A percentile compares a stretch with the other conserved stretches of the same genome.
These are phyloP conservation scores for Xylaria hypoxylon DNA, from an alignment of 2,329 filamentous ascomycete genomes.

Conservation along the genomic window DNA sequence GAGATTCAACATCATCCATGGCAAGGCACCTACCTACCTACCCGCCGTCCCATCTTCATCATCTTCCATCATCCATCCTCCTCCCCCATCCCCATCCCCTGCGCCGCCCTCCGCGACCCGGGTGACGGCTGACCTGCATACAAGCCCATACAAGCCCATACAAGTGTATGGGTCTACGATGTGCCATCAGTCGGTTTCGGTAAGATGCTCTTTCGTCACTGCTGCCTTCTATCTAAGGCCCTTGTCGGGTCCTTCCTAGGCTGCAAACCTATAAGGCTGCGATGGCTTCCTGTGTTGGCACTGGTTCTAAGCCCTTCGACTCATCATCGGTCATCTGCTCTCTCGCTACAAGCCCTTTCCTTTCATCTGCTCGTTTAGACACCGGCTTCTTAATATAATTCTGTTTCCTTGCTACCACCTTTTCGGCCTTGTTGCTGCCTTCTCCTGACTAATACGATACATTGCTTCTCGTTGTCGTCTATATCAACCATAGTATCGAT, in stretches of 20 bases:
- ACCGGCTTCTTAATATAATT: constrained; percentile 43
- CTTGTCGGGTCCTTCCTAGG: constrained; percentile 50
- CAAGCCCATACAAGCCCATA: too few species aligned
- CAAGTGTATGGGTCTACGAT: constrained; percentile 35
- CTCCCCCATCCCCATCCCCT: constrained; percentile 34
- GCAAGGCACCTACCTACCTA: constrained; percentile 38
- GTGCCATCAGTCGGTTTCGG: constrained; percentile 44
- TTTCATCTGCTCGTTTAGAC: constrained; percentile 43
- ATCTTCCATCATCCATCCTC: constrained; percentile 21
- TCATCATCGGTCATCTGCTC: constrained; percentile 48
- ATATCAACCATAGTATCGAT: constrained; percentile 36
- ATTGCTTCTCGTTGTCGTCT: constrained; percentile 29
- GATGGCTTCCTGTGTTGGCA: constrained; percentile 57
- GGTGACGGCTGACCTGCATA: constrained; percentile 40
- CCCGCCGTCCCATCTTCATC: constrained; percentile 27
- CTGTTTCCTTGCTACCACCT: constrained; percentile 41
- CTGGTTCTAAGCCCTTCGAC: constrained; percentile 45
- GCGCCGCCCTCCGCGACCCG: constrained; percentile 39
- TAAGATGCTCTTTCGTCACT: constrained; percentile 48
- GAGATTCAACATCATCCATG: constrained; percentile 29
- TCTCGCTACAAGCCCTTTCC: constrained; percentile 46
- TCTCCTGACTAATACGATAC: constrained; percentile 39
- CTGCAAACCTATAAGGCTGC: constrained; percentile 66
- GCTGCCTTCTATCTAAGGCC: constrained; percentile 45
- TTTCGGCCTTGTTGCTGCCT: constrained; percentile 42